Evolutionary conservation across 192 early-diverging fungal species (phyloP), one percentile per base, ranked within the genome.

Genomic region (Linderina pennispora): DNA sequence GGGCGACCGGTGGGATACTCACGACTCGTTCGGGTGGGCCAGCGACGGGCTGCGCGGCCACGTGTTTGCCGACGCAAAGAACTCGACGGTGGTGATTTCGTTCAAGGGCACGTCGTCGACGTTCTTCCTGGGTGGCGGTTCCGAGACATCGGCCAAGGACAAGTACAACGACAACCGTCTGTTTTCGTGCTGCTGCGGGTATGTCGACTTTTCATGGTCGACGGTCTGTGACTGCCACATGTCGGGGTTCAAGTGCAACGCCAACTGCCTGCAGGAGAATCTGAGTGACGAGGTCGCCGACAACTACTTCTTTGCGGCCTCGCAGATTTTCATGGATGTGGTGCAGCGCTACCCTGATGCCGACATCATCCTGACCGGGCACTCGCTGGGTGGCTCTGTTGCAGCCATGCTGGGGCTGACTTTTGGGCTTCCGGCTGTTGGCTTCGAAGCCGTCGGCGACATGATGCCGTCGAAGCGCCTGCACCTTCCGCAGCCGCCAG

Each of bases 111-210:
- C 89, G 23, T 85, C 75, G 31, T 80, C 79, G 26, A 74, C 70
- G 14, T 65, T 86, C 25, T 79, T 83, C 45, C 53, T 74, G n/a
- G 76, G 79, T 48, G 81, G 79, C 19, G 80, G 74, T n/a, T 83
- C 84, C 0, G 78, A 81, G 8, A 90, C 88, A 4, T 76, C 79
- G 6, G 67, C 74, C 3, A 76, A 77, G 18, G 88, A 91, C 68
- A 89, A 87, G 58, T 66, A 68, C 35, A 91, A 91, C 67, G 93
- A 97, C 71, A 98, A 97, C 59, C 74, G 88, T 9, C 78, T 97
- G 50, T 98, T 95, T 53, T 93, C 90, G 2, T 98, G 95, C 71
- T 98, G 95, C 66, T 98, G 95, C 68, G 95, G 83, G 7, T 81
- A 83, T 31, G 86, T 85, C 8, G 81, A 83, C 37, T 81, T 80